Conservation (phyloP, 2,329 filamentous ascomycete genomes). For the Cucurbitaria berberidis region DNA sequence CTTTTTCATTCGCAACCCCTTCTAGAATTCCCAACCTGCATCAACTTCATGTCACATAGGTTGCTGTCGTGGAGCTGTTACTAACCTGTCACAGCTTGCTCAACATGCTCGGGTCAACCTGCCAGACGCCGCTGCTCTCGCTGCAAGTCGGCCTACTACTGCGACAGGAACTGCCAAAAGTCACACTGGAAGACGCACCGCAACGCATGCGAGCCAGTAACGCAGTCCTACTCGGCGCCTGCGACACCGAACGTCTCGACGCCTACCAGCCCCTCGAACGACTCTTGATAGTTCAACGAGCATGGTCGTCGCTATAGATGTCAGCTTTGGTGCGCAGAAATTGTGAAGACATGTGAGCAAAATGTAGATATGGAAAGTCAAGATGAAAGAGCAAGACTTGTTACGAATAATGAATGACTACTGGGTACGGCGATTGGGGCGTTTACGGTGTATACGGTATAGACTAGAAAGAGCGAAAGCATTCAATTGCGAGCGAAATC, state of each 20-base stretch:
- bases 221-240: constrained; percentile 30
- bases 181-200: constrained; percentile 60
- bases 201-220: constrained; percentile 48
- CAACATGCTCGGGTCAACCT: constrained; percentile 30
- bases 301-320: neutral
- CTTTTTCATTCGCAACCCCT: constrained; percentile 3
- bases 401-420: constrained; percentile 4
- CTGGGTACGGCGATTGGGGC: constrained; percentile 4
- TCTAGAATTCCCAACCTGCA: neutral
- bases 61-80: neutral
- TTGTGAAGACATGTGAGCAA: neutral
- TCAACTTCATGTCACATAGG: neutral
- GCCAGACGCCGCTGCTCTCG: constrained; percentile 52
- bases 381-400: constrained; percentile 10
- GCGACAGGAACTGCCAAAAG: constrained; percentile 60
- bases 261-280: constrained; percentile 31
- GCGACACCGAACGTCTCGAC: constrained; percentile 37
- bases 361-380: constrained; percentile 5
- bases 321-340: neutral
- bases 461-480: constrained; percentile 23
- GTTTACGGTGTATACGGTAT: constrained; percentile 16
- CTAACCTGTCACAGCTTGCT: constrained; percentile 25
- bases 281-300: constrained; percentile 11
- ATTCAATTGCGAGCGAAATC: constrained; percentile 26
- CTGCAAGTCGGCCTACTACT: constrained; percentile 58